Conservation (phyloP, 1,284 basidiomycete genomes). For the Trametes hirsuta region DNA sequence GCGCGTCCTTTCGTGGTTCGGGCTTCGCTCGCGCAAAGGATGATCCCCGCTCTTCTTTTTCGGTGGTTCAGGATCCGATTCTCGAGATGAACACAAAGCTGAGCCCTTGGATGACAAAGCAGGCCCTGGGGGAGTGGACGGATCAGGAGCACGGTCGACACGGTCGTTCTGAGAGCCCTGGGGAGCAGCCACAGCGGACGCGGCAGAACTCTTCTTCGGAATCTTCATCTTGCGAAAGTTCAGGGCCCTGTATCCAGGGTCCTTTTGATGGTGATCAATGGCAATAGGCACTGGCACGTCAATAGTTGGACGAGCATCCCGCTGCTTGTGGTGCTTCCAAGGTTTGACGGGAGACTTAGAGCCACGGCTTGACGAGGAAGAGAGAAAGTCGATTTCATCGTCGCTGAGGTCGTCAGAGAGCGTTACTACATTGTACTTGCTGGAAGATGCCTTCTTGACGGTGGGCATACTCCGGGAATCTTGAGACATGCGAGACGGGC, state of each 20-base stretch:
- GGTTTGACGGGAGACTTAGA: slow-evolving; percentile 15
- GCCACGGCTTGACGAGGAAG: slow-evolving; percentile 16
- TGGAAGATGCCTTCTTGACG: slow-evolving; percentile 1
- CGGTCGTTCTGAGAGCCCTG: neutral
- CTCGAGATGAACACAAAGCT: neutral
- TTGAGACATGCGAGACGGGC: slow-evolving; percentile 6
- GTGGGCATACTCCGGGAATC: neutral
- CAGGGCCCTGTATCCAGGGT: slow-evolving; percentile 15
- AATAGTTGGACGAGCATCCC: neutral
- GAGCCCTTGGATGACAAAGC: neutral
- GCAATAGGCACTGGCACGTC: slow-evolving; percentile 25
- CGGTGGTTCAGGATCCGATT: neutral
- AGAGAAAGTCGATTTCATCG: slow-evolving; percentile 27
- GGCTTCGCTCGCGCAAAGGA: slow-evolving; percentile 18
- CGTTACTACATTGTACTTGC: neutral
- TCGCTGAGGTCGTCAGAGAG: slow-evolving; percentile 16
- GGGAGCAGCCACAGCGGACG: neutral
- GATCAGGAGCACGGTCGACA: neutral
- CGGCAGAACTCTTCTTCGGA: slow-evolving; percentile 13
- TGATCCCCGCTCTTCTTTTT: neutral
- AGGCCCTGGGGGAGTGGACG: slow-evolving; percentile 2
- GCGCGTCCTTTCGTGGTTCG: slow-evolving; percentile 10
- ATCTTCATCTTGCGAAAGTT: slow-evolving; percentile 25
- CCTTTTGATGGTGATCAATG: slow-evolving; percentile 26
- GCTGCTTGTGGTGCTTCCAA: slow-evolving; percentile 1